Evolutionary conservation across 2,329 filamentous ascomycete genomes (phyloP).

Genomic region (Penicillium italicum): DNA sequence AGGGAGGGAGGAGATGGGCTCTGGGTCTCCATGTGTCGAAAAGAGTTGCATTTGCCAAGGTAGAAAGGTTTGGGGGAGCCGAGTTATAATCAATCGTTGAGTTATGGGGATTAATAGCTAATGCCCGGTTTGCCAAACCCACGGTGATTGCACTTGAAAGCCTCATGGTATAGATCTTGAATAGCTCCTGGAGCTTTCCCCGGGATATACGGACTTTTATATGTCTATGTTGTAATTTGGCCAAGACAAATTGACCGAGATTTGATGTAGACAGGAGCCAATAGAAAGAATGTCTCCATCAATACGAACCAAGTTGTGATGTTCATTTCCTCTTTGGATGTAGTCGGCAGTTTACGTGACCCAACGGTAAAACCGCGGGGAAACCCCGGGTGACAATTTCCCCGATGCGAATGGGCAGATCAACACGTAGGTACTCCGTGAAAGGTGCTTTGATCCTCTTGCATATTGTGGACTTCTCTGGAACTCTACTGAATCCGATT

Average conservation of each 20-base stretch:
- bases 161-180: neutral
- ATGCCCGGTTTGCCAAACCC: neutral
- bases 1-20: constrained; percentile 16
- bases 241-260: neutral
- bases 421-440: too few species aligned
- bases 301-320: neutral
- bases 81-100: constrained; percentile 7
- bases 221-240: neutral
- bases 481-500: neutral
- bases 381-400: constrained; percentile 5
- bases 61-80: constrained; percentile 16
- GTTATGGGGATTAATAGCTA: neutral
- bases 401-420: neutral
- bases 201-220: neutral
- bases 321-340: constrained; percentile 4
- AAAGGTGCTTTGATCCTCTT: too few species aligned
- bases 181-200: neutral
- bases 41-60: constrained; percentile 12
- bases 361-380: constrained; percentile 6
- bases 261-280: neutral
- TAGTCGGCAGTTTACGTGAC: constrained; percentile 1
- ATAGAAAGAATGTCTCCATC: neutral
- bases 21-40: constrained; percentile 21
- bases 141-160: neutral
- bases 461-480: neutral